Conservation (phyloP, 2,329 filamentous ascomycete species). For the Seiridium unicorne region DNA sequence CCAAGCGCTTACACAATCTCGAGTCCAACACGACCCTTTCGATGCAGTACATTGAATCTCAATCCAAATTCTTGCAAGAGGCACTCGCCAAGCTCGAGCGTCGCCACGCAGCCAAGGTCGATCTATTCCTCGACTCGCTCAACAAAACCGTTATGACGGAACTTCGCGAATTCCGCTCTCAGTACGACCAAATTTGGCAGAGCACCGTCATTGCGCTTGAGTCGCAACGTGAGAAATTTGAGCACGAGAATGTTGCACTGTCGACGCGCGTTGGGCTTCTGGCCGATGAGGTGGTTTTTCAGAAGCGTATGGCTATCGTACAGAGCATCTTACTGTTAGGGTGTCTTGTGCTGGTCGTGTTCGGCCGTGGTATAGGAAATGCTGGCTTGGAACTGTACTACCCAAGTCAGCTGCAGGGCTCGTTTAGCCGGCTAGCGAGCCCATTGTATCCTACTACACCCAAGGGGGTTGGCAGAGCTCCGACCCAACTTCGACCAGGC, state of each 20-base stretch:
- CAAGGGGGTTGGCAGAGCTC: constrained; percentile 2
- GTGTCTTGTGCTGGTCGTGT: constrained; percentile 84
- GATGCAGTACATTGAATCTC: constrained; percentile 93
- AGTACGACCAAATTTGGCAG: constrained; percentile 97
- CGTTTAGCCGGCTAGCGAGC: constrained; percentile 19
- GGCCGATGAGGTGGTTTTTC: constrained; percentile 85
- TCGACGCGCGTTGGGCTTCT: constrained; percentile 79
- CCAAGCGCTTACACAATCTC: constrained; percentile 86
- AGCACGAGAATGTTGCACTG: constrained; percentile 80
- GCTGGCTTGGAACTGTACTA: constrained; percentile 26
- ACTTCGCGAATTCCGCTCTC: constrained; percentile 71
- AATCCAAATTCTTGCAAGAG: constrained; percentile 85
- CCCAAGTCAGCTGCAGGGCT: constrained; percentile 23
- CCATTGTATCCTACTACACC: constrained; percentile 25
- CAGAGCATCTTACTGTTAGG: constrained; percentile 85
- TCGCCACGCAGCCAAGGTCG: constrained; percentile 80
- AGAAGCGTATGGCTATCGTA: constrained; percentile 90
- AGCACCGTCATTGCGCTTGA: constrained; percentile 91
- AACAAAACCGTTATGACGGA: constrained; percentile 86
- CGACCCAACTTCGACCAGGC: background rate
- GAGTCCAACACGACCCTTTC: constrained; percentile 92
- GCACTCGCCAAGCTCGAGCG: constrained; percentile 85
- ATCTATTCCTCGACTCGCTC: constrained; percentile 77
- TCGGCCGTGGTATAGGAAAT: constrained; percentile 54
- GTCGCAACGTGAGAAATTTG: constrained; percentile 79